phyloP scores from a whole-genome alignment of 345 rosid species.

The Euphorbia peplus region DNA sequence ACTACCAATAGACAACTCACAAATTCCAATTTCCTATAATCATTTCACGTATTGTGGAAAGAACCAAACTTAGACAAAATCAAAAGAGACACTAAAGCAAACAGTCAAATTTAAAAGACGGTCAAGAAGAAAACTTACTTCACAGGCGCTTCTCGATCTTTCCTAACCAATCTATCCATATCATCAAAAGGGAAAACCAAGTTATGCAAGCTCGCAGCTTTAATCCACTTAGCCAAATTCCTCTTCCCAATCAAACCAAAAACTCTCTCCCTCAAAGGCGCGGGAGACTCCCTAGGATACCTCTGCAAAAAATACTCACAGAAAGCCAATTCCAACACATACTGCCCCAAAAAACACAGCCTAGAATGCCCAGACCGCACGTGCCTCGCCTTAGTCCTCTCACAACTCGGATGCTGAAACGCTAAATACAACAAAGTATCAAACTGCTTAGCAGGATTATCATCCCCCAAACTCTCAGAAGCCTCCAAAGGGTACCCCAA shows the following conservation, averaged over 20 bases:
- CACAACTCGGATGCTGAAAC: constrained; percentile 88
- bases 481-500: constrained; percentile 80
- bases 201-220: constrained; percentile 82
- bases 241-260: constrained; percentile 92
- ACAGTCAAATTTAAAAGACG: not conserved
- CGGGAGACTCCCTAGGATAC: constrained; percentile 88
- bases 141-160: constrained; percentile 79
- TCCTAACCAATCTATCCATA: constrained; percentile 64
- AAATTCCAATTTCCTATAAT: not conserved
- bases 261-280: constrained; percentile 91
- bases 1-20: not conserved
- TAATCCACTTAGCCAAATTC: constrained; percentile 77
- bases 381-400: constrained; percentile 76
- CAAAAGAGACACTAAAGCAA: not conserved
- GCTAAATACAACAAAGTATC: constrained; percentile 79
- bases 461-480: constrained; percentile 56
- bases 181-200: constrained; percentile 91
- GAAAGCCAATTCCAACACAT: constrained; percentile 80
- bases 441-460: constrained; percentile 92
- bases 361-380: constrained; percentile 84
- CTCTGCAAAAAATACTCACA: constrained; percentile 84
- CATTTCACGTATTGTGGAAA: not conserved
- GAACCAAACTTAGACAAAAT: not conserved
- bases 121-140: constrained; percentile 57
- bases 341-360: constrained; percentile 80